Evolutionary conservation across 805 yeast species (phyloP), one percentile per base, ranked within the genome.

Genomic region (Wickerhamomyces bisporus): DNA sequence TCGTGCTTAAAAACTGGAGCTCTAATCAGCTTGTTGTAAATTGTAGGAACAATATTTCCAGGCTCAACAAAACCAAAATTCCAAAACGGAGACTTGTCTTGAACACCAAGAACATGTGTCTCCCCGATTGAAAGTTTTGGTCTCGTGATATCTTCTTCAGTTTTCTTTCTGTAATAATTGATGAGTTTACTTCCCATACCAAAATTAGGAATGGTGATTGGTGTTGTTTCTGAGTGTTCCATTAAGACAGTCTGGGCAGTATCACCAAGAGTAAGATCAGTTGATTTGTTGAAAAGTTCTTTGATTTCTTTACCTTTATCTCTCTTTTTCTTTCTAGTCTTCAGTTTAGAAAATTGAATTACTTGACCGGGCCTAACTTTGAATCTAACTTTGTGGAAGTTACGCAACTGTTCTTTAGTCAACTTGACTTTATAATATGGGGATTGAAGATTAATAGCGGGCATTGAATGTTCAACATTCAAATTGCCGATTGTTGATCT

Each of bases 51-150:
- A 39, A 87, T 77, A 50, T 83, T 86, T 3, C 98, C 98, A 3
- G 88, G 86, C 32, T 87, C 96, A 7, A 93, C 98, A 64, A 84
- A 86, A 2, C 98, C 98, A 65, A 88, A 93, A 59, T 89, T 93
- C 98, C 98, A 93, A 58, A 93, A 93, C 11, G 98, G 97, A 7
- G 96, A 86, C 51, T 94, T 74, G 62, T 93, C 98, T 57, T 89
- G 96, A 1, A 86, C 86, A n/a, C 96, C 97, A 26, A 93, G 67
- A 3, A 93, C 96, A 62, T 86, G 93, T 0, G 98, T 93, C 58
- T 93, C 98, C 32, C 98, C 98, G 30, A 88, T 71, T 1, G 86
- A 75, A 20, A 88, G 68, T 53, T 89, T 91, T 0, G 98, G 98
- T 43, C 98, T 75, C 5, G 84, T 70, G 4, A 77, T 74, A 58